Base-by-base conservation (phyloP, 139 green algal species). In the Mesotaenium endlicherianum region DNA sequence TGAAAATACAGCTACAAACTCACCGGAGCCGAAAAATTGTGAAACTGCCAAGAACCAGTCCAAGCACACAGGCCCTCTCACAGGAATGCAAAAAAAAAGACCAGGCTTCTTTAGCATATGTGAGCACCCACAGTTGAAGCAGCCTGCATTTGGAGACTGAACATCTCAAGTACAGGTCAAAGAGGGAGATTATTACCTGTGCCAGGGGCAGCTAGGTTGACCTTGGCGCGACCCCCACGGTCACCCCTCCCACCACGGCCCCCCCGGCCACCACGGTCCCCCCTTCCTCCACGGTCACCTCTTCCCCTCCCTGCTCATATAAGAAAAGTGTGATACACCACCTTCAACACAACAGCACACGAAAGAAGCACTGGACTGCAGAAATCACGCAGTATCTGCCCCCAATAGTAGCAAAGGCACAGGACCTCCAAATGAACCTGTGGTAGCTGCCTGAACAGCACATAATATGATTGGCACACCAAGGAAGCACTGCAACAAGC, bases 131-230 rank as follows among this genome's bases (percentile, higher is more conserved):
- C n/a, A n/a, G n/a, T n/a, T n/a, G n/a, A n/a, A n/a, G n/a, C n/a
- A n/a, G n/a, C n/a, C n/a, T n/a, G n/a, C n/a, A n/a, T n/a, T n/a
- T n/a, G 17, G 40, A 75, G 14, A 44, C 14, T 43, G 14, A 58
- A 11, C 14, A 75, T 43, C 16, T 14, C 14, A 16, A 75, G 64
- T 75, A 47, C 64, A 58, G 16, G 16, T 31, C 14, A 78, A 6
- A 31, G 31, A 78, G 34, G 5, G 36, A 55, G 34, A 34, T 69
- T 34, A 31, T 2, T 42, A 82, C 75, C 75, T 53, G 75, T 82
- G n/a, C 75, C 75, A 30, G 47, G 39, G 0, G 75, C 75, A 68
- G 75, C 75, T 41, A 82, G 49, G 34, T 82, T 82, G 55, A 82
- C 50, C 67, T 75, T 75, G 67, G 67, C 67, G 72, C 72, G 72